Evolutionary conservation across 495 filamentous ascomycete species (phyloP).

Genomic region (Xylaria castorea): DNA sequence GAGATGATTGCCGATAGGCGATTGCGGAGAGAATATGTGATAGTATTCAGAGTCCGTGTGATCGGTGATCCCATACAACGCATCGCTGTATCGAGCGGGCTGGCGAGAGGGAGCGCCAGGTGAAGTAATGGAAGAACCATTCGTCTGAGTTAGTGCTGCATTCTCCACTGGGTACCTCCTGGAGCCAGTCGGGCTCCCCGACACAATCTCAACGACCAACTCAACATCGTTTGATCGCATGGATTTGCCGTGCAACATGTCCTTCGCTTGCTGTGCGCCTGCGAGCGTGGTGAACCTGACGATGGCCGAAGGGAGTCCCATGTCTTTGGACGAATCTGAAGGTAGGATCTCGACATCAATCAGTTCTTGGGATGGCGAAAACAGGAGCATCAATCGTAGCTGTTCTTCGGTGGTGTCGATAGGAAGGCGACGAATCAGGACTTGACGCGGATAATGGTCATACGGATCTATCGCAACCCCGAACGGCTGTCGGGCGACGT

Average conservation of each 20-base stretch:
- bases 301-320: constrained; percentile 75
- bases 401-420: constrained; percentile 73
- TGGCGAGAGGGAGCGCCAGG: constrained; percentile 67
- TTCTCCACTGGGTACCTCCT: constrained; percentile 52
- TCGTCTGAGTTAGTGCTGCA: constrained; percentile 41
- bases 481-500: constrained; percentile 41
- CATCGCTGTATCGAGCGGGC: constrained; percentile 75
- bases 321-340: constrained; percentile 69
- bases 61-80: constrained; percentile 75
- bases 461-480: constrained; percentile 52
- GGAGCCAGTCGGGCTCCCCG: constrained; percentile 49
- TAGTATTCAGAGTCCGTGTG: constrained; percentile 64
- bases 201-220: constrained; percentile 79
- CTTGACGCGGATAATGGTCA: constrained; percentile 50
- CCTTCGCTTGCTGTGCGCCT: constrained; percentile 78
- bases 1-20: constrained; percentile 78
- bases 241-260: constrained; percentile 79
- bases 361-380: constrained; percentile 73
- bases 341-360: constrained; percentile 74
- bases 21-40: constrained; percentile 83
- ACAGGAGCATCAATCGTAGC: constrained; percentile 81
- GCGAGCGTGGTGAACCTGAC: constrained; percentile 73
- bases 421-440: constrained; percentile 78
- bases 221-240: constrained; percentile 76
- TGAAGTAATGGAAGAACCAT: constrained; percentile 60